Evolutionary conservation across 768 basidiomycete genomes (phyloP), one percentile per base, ranked within the genome.

Genomic region (Xanthoconium stramineum): DNA sequence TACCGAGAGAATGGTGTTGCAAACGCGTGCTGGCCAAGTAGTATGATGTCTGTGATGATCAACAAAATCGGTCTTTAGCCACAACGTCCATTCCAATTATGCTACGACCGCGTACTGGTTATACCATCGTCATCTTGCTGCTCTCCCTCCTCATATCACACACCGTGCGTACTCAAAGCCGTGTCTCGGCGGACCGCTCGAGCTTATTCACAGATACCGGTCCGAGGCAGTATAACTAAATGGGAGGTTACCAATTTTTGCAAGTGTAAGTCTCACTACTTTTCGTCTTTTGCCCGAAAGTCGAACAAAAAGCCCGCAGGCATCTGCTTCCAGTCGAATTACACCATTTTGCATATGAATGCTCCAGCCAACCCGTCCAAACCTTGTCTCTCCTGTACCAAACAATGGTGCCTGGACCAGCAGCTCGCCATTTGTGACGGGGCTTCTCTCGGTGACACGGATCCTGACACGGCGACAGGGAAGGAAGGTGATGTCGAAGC

Each of bases 401-500:
- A 94, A 67, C 89, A 94, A 67, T 97, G 94, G 90, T 97, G 94
- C 74, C 76, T 94, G 53, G 91, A 96, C 68, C 94, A 92, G 72
- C 91, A 94, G 66, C 78, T 97, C 37, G 76, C 80, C 15, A 95
- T 93, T 43, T 96, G 91, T 69, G 80, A 81, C 11, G 88, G 88
- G 29, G 91, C 91, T 46, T 80, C 82, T 48, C 74, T 95, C 50
- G 94, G 94, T 28, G 90, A 94, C 65, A 86, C 89, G 24, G 84
- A 97, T 72, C 91, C 91, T 29, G 94, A 97, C 72, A 94, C 90
- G 17, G 92, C 89, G 13, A 95, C 93, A 6, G 94, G 94, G 35
- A 94, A 90, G 69, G 94, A 96, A 72, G 94, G 94, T 42, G 93
- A 96, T 72, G 91, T 97, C 24, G 93, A 95, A 76, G 93, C 94